Evolutionary conservation across 495 filamentous ascomycete species (phyloP).

Genomic region (Penicillium bovifimosum): DNA sequence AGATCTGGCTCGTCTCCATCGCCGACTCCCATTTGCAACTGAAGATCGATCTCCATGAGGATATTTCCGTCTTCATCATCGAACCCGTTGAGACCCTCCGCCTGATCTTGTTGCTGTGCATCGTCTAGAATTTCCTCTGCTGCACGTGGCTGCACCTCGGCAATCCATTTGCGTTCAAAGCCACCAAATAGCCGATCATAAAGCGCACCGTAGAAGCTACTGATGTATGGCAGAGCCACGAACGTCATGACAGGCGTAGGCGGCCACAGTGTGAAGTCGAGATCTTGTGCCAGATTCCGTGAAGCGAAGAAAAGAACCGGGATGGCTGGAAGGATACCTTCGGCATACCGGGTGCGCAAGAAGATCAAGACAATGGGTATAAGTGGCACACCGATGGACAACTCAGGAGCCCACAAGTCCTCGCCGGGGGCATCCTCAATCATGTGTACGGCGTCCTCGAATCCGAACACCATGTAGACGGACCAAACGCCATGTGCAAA

Average conservation of each 20-base stretch:
- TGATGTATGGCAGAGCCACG: slow-evolving; percentile 60
- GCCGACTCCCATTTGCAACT: slow-evolving; percentile 39
- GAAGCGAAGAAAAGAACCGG: slow-evolving; percentile 58
- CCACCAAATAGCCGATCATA: slow-evolving; percentile 59
- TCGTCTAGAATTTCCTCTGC: slow-evolving; percentile 46
- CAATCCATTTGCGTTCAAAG: slow-evolving; percentile 59
- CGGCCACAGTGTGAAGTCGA: slow-evolving; percentile 57
- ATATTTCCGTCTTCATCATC: slow-evolving; percentile 38
- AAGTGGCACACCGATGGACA: slow-evolving; percentile 53
- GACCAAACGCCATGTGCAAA: slow-evolving; percentile 55
- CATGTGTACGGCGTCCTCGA: slow-evolving; percentile 46
- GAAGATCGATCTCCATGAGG: slow-evolving; percentile 43
- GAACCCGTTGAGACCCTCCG: slow-evolving; percentile 34
- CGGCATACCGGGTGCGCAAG: slow-evolving; percentile 53
- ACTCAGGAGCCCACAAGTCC: slow-evolving; percentile 35
- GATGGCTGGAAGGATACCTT: slow-evolving; percentile 55
- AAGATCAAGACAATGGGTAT: slow-evolving; percentile 57
- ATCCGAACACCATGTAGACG: slow-evolving; percentile 58
- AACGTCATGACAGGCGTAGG: slow-evolving; percentile 68
- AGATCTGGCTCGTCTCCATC: slow-evolving; percentile 27
- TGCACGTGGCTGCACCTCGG: slow-evolving; percentile 58
- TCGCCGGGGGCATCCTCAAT: slow-evolving; percentile 43
- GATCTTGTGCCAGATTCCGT: slow-evolving; percentile 38
- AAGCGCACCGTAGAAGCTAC: slow-evolving; percentile 59
- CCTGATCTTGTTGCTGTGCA: slow-evolving; percentile 41